Percentiles rank a stretch among this genome's conserved stretches.
phyloP scores from a whole-genome alignment of 2,329 filamentous ascomycete genomes.

The Dactylonectria estremocensis region DNA sequence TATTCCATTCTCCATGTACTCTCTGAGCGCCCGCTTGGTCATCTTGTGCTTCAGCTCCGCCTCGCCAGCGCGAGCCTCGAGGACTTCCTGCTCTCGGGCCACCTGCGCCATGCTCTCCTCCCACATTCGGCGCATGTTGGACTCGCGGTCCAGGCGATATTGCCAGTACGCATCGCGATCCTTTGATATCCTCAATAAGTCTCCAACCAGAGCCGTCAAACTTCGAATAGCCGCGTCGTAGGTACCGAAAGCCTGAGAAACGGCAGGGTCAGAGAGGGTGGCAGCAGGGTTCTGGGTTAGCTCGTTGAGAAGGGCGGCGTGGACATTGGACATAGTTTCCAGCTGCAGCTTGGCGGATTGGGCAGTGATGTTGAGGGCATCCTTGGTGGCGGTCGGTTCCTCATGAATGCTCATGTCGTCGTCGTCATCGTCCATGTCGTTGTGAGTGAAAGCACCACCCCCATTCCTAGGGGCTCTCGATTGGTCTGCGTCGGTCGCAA shows the following conservation, averaged over 20 bases:
- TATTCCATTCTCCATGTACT: conserved; percentile 77
- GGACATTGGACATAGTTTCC: conserved; percentile 89
- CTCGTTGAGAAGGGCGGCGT: conserved; percentile 83
- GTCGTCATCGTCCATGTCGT: conserved; percentile 77
- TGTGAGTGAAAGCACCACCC: conserved; percentile 51
- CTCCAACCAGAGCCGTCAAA: conserved; percentile 85
- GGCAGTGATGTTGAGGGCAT: conserved; percentile 96
- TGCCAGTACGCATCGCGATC: conserved; percentile 98
- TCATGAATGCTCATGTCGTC: conserved; percentile 86
- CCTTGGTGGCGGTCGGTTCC: conserved; percentile 82
- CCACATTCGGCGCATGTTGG: conserved; percentile 95
- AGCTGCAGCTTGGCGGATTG: conserved; percentile 95
- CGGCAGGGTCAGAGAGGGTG: conserved; percentile 81
- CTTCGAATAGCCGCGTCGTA: conserved; percentile 94
- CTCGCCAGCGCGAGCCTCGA: conserved; percentile 90
- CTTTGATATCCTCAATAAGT: conserved; percentile 91
- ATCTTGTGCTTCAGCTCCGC: conserved; percentile 91
- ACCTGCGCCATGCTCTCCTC: conserved; percentile 99
- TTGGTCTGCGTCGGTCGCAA: conserved; percentile 61
- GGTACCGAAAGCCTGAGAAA: conserved; percentile 83
- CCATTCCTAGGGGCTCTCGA: conserved; percentile 56
- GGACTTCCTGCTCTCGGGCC: conserved; percentile 92
- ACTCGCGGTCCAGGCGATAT: conserved; percentile 91
- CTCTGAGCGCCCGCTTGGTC: conserved; percentile 90
- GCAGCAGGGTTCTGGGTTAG: conserved; percentile 76